Conservation (phyloP, 2,329 filamentous ascomycete species). For the Exophiala dermatitidis region DNA sequence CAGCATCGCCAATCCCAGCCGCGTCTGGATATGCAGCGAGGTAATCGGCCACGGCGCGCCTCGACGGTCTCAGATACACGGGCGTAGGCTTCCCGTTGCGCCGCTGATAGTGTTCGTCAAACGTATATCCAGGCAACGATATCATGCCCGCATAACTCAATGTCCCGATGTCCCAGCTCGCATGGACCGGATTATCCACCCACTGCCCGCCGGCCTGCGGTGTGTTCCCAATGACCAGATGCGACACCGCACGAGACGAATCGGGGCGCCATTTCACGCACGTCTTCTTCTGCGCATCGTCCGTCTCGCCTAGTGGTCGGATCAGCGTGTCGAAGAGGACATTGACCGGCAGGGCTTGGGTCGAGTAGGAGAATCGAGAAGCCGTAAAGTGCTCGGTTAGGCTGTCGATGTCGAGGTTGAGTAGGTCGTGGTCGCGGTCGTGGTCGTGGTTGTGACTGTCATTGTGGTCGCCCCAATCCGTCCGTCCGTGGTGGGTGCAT, state of each 20-base stretch:
- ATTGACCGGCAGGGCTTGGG: constrained; percentile 54
- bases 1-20: constrained; percentile 45
- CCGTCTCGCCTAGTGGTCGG: constrained; percentile 52
- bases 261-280: constrained; percentile 50
- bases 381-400: constrained; percentile 52
- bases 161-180: constrained; percentile 51
- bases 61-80: constrained; percentile 49
- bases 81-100: constrained; percentile 39
- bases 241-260: constrained; percentile 45
- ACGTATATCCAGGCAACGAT: constrained; percentile 53
- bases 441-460: constrained; percentile 49
- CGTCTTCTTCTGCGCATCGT: constrained; percentile 44
- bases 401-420: constrained; percentile 42
- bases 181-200: constrained; percentile 47
- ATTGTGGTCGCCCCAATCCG: no score
- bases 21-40: constrained; percentile 48
- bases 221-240: constrained; percentile 49
- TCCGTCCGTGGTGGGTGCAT: neutral
- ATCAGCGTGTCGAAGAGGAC: constrained; percentile 54
- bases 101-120: constrained; percentile 46
- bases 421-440: constrained; percentile 36
- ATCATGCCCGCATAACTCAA: constrained; percentile 58
- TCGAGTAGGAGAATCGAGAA: constrained; percentile 54
- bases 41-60: constrained; percentile 50
- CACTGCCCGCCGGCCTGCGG: constrained; percentile 51